phyloP scores from a whole-genome alignment of 1,284 basidiomycete genomes.

The Ganoderma resinaceum region DNA sequence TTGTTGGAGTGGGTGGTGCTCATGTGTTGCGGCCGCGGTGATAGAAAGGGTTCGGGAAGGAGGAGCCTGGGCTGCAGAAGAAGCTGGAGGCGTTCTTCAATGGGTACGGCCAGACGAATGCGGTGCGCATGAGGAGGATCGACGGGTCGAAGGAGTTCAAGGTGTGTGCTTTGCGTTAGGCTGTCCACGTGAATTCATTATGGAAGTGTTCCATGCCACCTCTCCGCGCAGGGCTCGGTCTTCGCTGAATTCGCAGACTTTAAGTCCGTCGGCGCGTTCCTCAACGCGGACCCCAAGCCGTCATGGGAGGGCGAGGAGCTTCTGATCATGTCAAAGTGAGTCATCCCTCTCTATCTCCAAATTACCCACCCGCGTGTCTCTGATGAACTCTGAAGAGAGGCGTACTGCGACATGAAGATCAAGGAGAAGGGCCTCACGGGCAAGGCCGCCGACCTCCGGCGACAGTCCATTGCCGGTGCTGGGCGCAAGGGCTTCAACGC shows the following conservation, averaged over 20 bases:
- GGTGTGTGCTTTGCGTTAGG: slow-evolving; percentile 46
- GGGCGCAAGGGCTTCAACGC: slow-evolving; percentile 82
- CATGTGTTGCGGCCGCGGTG: neutral
- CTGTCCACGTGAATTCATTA: neutral
- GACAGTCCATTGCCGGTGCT: slow-evolving; percentile 56
- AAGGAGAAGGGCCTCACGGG: slow-evolving; percentile 91
- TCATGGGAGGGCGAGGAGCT: slow-evolving; percentile 80
- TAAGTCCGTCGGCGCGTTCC: slow-evolving; percentile 76
- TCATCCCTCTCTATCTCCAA: neutral
- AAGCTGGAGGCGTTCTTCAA: slow-evolving; percentile 87
- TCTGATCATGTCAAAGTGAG: slow-evolving; percentile 88
- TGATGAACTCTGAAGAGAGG: slow-evolving; percentile 60
- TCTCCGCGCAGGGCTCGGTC: slow-evolving; percentile 77
- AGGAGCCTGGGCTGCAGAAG: slow-evolving; percentile 74
- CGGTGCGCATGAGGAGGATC: slow-evolving; percentile 85
- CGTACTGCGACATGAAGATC: slow-evolving; percentile 97
- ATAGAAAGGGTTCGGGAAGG: slow-evolving; percentile 91
- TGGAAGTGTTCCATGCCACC: slow-evolving; percentile 1
- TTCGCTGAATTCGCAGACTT: slow-evolving; percentile 91
- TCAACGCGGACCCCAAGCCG: slow-evolving; percentile 82
- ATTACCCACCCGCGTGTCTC: neutral
- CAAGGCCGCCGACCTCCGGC: slow-evolving; percentile 64
- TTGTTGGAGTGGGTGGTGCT: neutral
- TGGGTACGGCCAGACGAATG: slow-evolving; percentile 83
- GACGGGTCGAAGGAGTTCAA: slow-evolving; percentile 85